Evolutionary conservation across 352 stramenopile species (phyloP).

Genomic region (Globisporangium abappressorium): DNA sequence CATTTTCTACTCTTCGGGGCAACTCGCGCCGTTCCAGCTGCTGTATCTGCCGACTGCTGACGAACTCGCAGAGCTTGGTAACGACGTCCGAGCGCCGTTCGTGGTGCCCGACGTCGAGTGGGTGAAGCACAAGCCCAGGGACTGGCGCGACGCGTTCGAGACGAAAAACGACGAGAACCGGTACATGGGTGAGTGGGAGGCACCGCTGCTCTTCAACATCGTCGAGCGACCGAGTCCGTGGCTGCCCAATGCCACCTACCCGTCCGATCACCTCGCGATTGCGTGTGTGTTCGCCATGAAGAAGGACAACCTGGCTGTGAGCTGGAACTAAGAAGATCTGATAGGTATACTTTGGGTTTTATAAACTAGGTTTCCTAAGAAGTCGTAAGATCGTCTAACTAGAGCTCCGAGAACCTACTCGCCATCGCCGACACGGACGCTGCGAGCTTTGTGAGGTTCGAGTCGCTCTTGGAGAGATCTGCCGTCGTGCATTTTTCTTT

Average conservation of each 20-base stretch:
- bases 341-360: neutral
- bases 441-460: neutral
- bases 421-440: conserved; percentile 14
- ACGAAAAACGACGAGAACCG: conserved; percentile 25
- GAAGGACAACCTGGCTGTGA: conserved; percentile 38
- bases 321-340: conserved; percentile 41
- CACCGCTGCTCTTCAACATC: conserved; percentile 39
- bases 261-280: conserved; percentile 80
- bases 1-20: conserved; percentile 72
- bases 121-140: conserved; percentile 32
- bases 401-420: conserved; percentile 27
- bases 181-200: conserved; percentile 56
- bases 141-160: conserved; percentile 27
- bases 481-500: neutral
- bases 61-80: conserved; percentile 33
- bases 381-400: conserved; percentile 6
- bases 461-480: neutral
- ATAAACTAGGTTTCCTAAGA: neutral
- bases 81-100: conserved; percentile 30
- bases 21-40: conserved; percentile 53
- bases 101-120: conserved; percentile 33
- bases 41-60: conserved; percentile 50
- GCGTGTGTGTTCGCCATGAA: conserved; percentile 59
- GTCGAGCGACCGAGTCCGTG: conserved; percentile 27
- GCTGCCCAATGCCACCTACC: conserved; percentile 64